Percentiles rank a stretch among this genome's conserved stretches.
These are phyloP conservation scores for Oryza meyeriana DNA, from an alignment of 176 grass and related monocot genomes.

Conservation along the genomic window DNA sequence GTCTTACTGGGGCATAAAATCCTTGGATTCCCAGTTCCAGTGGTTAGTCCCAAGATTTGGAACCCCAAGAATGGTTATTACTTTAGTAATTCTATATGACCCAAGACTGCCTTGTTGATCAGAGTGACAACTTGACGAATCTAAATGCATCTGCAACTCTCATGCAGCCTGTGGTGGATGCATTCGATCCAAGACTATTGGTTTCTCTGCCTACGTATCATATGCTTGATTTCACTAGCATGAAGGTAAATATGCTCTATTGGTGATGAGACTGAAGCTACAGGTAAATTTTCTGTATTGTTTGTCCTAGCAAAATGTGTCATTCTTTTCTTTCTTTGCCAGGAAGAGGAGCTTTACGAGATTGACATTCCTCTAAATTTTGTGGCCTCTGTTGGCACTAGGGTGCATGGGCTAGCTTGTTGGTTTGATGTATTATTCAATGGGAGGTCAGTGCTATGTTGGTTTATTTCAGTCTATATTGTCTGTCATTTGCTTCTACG, in stretches of 20 bases:
- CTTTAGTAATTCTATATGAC: not conserved
- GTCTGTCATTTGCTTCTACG: not conserved
- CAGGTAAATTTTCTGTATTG: constrained; percentile 22
- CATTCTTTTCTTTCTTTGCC: constrained; percentile 33
- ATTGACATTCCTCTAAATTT: constrained; percentile 94
- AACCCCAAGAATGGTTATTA: not conserved
- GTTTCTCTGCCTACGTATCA: constrained; percentile 67
- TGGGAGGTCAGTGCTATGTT: constrained; percentile 59
- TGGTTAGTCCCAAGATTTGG: not conserved
- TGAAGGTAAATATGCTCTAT: constrained; percentile 59
- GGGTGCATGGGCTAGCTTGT: constrained; percentile 96
- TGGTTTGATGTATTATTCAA: constrained; percentile 99
- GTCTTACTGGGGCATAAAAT: not conserved
- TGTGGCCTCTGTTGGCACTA: constrained; percentile 79
- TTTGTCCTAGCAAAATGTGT: constrained; percentile 14
- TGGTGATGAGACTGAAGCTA: constrained; percentile 18
- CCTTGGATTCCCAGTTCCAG: not conserved
- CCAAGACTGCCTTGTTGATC: not conserved
- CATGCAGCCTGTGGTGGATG: constrained; percentile 97
- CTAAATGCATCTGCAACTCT: constrained; percentile 20
- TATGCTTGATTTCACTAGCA: constrained; percentile 77
- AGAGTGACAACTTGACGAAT: not conserved
- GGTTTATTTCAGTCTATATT: not conserved
- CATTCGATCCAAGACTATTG: constrained; percentile 96
- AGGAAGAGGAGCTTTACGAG: constrained; percentile 98